Conservation (phyloP, 768 basidiomycete species). For the Sistotremastrum suecicum region DNA sequence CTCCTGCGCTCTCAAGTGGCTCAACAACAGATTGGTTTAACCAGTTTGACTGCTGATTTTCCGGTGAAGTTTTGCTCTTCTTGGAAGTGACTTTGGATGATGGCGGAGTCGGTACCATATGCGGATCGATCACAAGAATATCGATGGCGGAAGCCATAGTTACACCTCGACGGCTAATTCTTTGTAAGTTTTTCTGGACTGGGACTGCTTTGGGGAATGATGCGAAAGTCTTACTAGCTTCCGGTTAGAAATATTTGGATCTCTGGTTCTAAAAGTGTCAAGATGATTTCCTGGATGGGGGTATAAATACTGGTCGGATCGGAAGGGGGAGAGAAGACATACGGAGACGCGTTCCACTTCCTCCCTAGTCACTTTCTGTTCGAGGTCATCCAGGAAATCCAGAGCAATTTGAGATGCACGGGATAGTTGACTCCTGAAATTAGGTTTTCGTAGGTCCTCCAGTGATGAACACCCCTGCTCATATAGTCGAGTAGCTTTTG, state of each 20-base stretch:
- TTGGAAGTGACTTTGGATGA: constrained; percentile 8
- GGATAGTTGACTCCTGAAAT: constrained; percentile 26
- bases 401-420: constrained; percentile 23
- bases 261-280: constrained; percentile 28
- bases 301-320: not conserved
- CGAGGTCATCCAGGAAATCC: constrained; percentile 27
- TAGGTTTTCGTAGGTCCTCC: constrained; percentile 25
- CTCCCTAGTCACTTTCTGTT: constrained; percentile 20
- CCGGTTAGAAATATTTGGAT: constrained; percentile 39
- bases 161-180: constrained; percentile 32
- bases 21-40: constrained; percentile 27
- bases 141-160: constrained; percentile 22
- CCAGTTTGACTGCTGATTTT: constrained; percentile 7
- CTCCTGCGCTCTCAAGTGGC: constrained; percentile 27
- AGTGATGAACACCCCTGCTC: constrained; percentile 34
- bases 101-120: constrained; percentile 27
- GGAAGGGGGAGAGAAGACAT: constrained; percentile 6
- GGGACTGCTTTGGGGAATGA: no score
- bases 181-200: no score
- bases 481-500: constrained; percentile 29
- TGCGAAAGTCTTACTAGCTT: constrained; percentile 33
- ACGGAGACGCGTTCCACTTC: constrained; percentile 36
- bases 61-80: constrained; percentile 7
- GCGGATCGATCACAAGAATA: constrained; percentile 32
- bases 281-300: constrained; percentile 31